Evolutionary conservation across 768 basidiomycete genomes (phyloP), one percentile per base, ranked within the genome.

Genomic region (Russula ochroleuca): DNA sequence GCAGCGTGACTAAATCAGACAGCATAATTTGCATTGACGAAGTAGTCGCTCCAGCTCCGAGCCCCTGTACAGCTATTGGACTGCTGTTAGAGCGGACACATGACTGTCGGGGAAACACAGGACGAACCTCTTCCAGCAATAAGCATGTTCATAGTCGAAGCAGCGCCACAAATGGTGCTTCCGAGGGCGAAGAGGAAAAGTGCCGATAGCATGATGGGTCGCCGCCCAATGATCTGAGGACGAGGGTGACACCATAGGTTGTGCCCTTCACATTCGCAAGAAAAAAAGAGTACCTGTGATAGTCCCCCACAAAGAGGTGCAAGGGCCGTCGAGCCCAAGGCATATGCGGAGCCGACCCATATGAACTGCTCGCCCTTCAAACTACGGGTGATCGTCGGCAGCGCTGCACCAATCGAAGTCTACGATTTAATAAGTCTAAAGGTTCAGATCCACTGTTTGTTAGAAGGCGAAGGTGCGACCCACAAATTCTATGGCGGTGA

Each of bases 131-230:
- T 67, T 1, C 75, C 75, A 2, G 71, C 72, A 43, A 77, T 78
- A 1, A 76, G 63, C 69, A 73, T 72, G 9, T 62, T 67, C 70
- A 77, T 73, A 53, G 37, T 72, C 28, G 67, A 66, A 0, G 76
- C 72, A 0, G 74, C 71, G 0, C 77, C 78, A 14, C 70, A 73
- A 2, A 79, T 50, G 3, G 74, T 72, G 21, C 73, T 73, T 2
- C 78, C 78, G 1, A 73, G 47, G 1, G 69, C 68, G 55, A 73
- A 73, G 11, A 71, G 61, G 2, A 57, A 3, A 38, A 73, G 40
- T 5, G 71, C 69, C 11, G 56, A 58, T 9, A 75, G 62, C 54
- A 75, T 63, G 9, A 71, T 65, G 14, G 70, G 69, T 17, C 69
- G 70, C n/a, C 75, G 66, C 11, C 75, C 75, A 31, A 75, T 73